Evolutionary conservation across 2,329 filamentous ascomycete species (phyloP), one percentile per base, ranked within the genome.

Genomic region (Aureobasidium mangrovei): DNA sequence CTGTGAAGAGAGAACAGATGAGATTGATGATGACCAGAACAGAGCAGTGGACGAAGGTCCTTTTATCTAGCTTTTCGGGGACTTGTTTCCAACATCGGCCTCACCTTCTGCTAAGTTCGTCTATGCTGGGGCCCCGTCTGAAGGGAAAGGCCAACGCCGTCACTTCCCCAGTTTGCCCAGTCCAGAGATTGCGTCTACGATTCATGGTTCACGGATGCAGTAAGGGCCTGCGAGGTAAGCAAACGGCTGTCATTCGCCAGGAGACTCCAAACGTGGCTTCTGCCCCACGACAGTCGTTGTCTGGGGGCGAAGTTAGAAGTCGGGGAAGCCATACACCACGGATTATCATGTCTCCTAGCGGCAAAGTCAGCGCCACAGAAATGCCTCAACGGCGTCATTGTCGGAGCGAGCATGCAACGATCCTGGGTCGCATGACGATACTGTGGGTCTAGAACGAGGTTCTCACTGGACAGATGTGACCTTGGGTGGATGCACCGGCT

Each of bases 261-360:
- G 28, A 18, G 8, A 3, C 26, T 26, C 4, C 44, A 26, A 24
- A 31, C 6, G 12, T 24, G 12, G 35, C 4, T 48, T n/a, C n/a
- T 35, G 38, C 38, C 29, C 29, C 38, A 27, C 9, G 28, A 8
- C 26, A 24, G 29, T 12, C 4, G 12, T 18, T 29, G 26, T 39
- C 36, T 18, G 36, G 36, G 36, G 36, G 36, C n/a, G 45, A 12
- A 45, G n/a, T 45, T 18, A 31, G 46, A 40, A 24, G 36, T 29
- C n/a, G 18, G 33, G 35, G 38, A 24, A 28, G 36, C 31, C 27
- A 7, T 35, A 6, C 32, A 29, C 33, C n/a, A 31, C 52, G 41
- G 49, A 45, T 46, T 12, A 54, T 40, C 52, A 26, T 46, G 52
- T 42, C 52, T 44, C 52, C 42, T 40, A 39, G 52, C 18, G 42